Conservation (phyloP, 306 rosid genomes). For the Mimosa pudica region DNA sequence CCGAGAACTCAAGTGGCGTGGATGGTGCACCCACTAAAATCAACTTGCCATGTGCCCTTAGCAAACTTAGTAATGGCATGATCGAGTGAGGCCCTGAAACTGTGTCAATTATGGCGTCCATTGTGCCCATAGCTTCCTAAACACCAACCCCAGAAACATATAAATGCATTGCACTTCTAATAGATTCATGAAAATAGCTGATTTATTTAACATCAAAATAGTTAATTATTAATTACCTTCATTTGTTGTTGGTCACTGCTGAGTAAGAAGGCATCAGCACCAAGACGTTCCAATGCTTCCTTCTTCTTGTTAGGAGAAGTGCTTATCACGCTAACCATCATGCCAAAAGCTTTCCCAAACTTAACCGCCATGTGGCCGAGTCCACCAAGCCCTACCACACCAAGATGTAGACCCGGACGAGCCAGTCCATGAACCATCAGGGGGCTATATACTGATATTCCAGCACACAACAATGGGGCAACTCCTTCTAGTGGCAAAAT, state of each 20-base stretch:
- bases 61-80: constrained; percentile 31
- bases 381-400: constrained; percentile 53
- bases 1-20: constrained; percentile 29
- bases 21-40: constrained; percentile 44
- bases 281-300: constrained; percentile 50
- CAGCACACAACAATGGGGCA: constrained; percentile 54
- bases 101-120: constrained; percentile 56
- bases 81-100: constrained; percentile 48
- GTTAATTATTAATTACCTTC: constrained; percentile 21
- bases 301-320: constrained; percentile 43
- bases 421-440: constrained; percentile 5
- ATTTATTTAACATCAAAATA: no score
- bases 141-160: neutral
- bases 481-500: constrained; percentile 38
- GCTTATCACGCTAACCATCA: constrained; percentile 49
- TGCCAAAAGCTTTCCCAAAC: constrained; percentile 52
- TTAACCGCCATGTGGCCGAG: constrained; percentile 57
- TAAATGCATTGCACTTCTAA: no score
- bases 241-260: constrained; percentile 46
- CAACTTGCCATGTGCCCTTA: constrained; percentile 46
- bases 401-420: constrained; percentile 37
- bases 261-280: constrained; percentile 52
- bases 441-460: constrained; percentile 57
- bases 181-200: no score
- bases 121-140: constrained; percentile 39